These are phyloP conservation scores for Aspergillus chevalieri DNA, from an alignment of 2,329 filamentous ascomycete genomes.

Conservation along the genomic window DNA sequence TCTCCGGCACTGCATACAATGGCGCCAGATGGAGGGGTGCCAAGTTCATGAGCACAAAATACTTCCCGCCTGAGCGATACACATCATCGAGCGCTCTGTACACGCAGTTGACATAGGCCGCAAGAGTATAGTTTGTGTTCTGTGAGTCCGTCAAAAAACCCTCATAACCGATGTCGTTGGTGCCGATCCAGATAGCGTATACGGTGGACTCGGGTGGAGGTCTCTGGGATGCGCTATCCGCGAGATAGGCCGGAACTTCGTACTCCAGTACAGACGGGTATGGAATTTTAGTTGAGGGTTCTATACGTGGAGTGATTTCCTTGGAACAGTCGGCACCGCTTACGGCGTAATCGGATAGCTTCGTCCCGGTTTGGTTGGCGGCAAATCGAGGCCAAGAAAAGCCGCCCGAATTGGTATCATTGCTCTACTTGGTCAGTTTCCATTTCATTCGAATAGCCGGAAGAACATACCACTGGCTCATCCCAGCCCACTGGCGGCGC, in stretches of 20 bases:
- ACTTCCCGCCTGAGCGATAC: slow-evolving; percentile 60
- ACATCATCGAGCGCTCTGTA: slow-evolving; percentile 58
- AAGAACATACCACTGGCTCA: slow-evolving; percentile 37
- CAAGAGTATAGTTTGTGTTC: slow-evolving; percentile 52
- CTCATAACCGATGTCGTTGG: slow-evolving; percentile 65
- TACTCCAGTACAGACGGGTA: slow-evolving; percentile 61
- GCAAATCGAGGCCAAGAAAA: slow-evolving; percentile 64
- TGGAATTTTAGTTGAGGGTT: slow-evolving; percentile 44
- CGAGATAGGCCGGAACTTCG: slow-evolving; percentile 44
- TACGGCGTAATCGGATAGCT: slow-evolving; percentile 63
- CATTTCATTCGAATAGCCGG: neutral
- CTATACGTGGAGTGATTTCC: slow-evolving; percentile 54
- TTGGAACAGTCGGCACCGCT: slow-evolving; percentile 68
- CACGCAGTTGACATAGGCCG: slow-evolving; percentile 62
- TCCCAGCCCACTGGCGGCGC: slow-evolving; percentile 59
- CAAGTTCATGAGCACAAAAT: slow-evolving; percentile 66
- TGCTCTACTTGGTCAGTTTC: slow-evolving; percentile 25
- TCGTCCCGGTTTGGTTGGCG: slow-evolving; percentile 48
- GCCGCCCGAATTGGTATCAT: slow-evolving; percentile 58
- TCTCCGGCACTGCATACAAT: slow-evolving; percentile 53
- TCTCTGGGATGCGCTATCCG: slow-evolving; percentile 32
- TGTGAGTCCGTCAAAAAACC: slow-evolving; percentile 64
- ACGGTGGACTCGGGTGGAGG: slow-evolving; percentile 56
- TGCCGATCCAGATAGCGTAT: slow-evolving; percentile 74
- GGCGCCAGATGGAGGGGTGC: slow-evolving; percentile 63